These are phyloP conservation scores for Fraxinus albicans DNA, from an alignment of 305 asterid species.

Conservation along the genomic window DNA sequence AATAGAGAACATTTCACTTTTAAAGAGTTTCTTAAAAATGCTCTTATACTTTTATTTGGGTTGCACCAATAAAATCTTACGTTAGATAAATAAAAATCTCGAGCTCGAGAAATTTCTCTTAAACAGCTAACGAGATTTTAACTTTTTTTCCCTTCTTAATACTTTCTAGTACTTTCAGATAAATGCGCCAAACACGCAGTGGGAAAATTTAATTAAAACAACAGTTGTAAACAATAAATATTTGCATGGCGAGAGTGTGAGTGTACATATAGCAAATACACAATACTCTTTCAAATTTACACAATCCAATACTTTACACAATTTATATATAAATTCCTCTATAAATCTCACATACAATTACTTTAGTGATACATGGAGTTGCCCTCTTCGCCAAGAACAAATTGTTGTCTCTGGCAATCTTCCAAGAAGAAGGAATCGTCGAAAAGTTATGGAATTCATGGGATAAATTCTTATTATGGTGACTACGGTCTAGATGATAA, in stretches of 20 bases:
- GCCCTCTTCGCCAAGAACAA: neutral
- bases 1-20: no score
- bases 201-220: neutral
- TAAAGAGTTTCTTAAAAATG: no score
- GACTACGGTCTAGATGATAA: slow-evolving; percentile 39
- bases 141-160: no score
- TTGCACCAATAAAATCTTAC: no score
- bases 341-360: neutral
- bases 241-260: slow-evolving; percentile 37
- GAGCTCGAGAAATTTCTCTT: no score
- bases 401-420: slow-evolving; percentile 28
- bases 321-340: neutral
- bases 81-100: no score
- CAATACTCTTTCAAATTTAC: slow-evolving; percentile 1
- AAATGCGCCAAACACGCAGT: no score
- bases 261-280: slow-evolving; percentile 16
- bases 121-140: no score
- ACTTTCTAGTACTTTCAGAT: no score
- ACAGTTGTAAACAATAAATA: slow-evolving; percentile 36
- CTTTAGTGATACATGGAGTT: slow-evolving; percentile 21
- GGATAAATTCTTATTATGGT: slow-evolving; percentile 27
- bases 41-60: no score
- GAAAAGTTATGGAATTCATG: slow-evolving; percentile 1
- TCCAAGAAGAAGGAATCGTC: slow-evolving; percentile 19
- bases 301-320: neutral